A percentile compares a stretch with the other conserved stretches of the same genome.
phyloP scores from a whole-genome alignment of 2,329 filamentous ascomycete genomes.

The Colletotrichum sp. region DNA sequence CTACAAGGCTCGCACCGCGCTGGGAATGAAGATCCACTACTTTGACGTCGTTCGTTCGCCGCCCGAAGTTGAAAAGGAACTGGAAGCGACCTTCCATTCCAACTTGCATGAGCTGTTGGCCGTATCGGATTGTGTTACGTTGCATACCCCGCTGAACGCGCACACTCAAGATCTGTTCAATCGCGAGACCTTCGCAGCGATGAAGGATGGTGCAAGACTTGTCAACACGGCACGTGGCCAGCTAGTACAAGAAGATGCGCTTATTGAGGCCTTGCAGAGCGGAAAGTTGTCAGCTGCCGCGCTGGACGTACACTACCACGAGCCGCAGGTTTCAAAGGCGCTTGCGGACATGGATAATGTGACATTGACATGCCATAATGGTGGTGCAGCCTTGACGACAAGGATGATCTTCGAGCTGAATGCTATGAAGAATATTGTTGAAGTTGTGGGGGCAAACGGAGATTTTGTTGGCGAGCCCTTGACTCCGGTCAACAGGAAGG shows the following conservation, averaged over 20 bases:
- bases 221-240: slow-evolving; percentile 59
- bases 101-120: slow-evolving; percentile 30
- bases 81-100: slow-evolving; percentile 32
- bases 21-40: slow-evolving; percentile 62
- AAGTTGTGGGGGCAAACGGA: slow-evolving; percentile 27
- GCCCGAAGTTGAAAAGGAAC: slow-evolving; percentile 30
- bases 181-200: slow-evolving; percentile 40
- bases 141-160: slow-evolving; percentile 35
- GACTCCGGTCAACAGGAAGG: slow-evolving; percentile 23
- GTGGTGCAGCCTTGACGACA: slow-evolving; percentile 39
- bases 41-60: slow-evolving; percentile 44
- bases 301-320: slow-evolving; percentile 59
- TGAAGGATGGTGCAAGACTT: slow-evolving; percentile 52
- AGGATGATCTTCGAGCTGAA: slow-evolving; percentile 44
- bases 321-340: slow-evolving; percentile 49
- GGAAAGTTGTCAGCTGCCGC: slow-evolving; percentile 52
- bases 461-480: slow-evolving; percentile 20
- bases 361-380: slow-evolving; percentile 40
- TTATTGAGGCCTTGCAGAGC: slow-evolving; percentile 49
- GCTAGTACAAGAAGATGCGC: slow-evolving; percentile 55
- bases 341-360: slow-evolving; percentile 44
- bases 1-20: slow-evolving; percentile 43
- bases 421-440: slow-evolving; percentile 39
- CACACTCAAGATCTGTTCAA: slow-evolving; percentile 30
- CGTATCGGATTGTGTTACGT: slow-evolving; percentile 34